Evolutionary conservation across 2,329 filamentous ascomycete genomes (phyloP).

Genomic region (Lecanosticta acicola): DNA sequence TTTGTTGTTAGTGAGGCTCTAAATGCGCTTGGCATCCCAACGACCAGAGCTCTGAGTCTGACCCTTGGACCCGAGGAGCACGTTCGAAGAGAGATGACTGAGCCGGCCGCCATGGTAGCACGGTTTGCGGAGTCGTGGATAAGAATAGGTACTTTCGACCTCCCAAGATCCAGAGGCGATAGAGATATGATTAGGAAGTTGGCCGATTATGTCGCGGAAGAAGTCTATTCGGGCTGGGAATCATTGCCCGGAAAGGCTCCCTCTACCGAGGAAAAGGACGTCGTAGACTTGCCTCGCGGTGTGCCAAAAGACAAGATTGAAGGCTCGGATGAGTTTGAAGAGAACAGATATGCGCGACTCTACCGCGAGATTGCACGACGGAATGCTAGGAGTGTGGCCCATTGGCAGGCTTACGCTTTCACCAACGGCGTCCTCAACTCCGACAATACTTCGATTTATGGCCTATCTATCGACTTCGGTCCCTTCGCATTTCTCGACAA

Average conservation of each 20-base stretch:
- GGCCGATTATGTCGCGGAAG: constrained; percentile 76
- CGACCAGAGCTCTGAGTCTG: constrained; percentile 78
- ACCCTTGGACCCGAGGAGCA: constrained; percentile 66
- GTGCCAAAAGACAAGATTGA: constrained; percentile 52
- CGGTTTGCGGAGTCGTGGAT: constrained; percentile 91
- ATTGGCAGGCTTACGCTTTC: constrained; percentile 98
- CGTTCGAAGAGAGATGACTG: constrained; percentile 71
- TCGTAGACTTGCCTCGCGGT: constrained; percentile 36
- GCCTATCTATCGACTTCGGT: constrained; percentile 87
- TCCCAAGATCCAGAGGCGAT: constrained; percentile 78
- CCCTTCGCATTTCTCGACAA: constrained; percentile 97
- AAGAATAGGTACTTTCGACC: constrained; percentile 89
- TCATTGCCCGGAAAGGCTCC: constrained; percentile 60
- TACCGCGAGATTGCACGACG: constrained; percentile 82
- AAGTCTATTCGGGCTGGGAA: constrained; percentile 84
- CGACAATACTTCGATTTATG: constrained; percentile 89
- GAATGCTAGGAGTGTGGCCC: constrained; percentile 81
- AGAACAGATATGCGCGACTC: constrained; percentile 81
- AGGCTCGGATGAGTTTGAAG: constrained; percentile 57
- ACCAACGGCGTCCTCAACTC: constrained; percentile 98
- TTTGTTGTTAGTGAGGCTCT: constrained; percentile 88
- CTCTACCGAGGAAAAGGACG: constrained; percentile 45
- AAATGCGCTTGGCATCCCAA: constrained; percentile 77
- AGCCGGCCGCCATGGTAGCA: constrained; percentile 88
- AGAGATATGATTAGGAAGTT: constrained; percentile 66